Base-by-base conservation (phyloP, 1,284 basidiomycete species). In the Sphaerobolus stellatus region DNA sequence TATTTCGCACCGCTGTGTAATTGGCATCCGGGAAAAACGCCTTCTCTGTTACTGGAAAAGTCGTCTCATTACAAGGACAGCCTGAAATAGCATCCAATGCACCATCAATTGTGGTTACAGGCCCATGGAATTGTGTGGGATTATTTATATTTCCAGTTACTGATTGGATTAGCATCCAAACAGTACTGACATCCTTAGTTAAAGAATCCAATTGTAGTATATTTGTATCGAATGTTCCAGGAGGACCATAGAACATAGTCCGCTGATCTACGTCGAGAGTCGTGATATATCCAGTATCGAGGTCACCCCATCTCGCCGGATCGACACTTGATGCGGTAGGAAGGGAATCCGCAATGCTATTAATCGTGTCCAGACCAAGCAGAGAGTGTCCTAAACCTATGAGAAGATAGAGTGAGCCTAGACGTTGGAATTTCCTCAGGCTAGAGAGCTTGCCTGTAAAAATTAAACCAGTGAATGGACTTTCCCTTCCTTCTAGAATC, bases 51-150 rank as follows among this genome's bases (percentile, higher is more conserved):
- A n/a, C n/a, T n/a, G n/a, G n/a, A n/a, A n/a, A n/a, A n/a, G n/a
- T n/a, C n/a, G n/a, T n/a, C 36, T 4, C n/a, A 38, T 4, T 22
- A 38, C 36, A 38, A n/a, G 25, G 13, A 5, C 43, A 31, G 9
- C 43, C 31, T n/a, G n/a, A 20, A 31, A 45, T 13, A 31, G 51
- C 13, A 47, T 48, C 18, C 51, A 53, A 38, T 53, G 51, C 30
- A 28, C 16, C 29, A 43, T 9, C 44, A 7, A 53, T 27, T 16
- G 33, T 29, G 5, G 43, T 33, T 3, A 53, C 51, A 13, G 41
- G 41, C 5, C 27, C 43, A 18, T 14, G 40, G 31, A 18, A 53
- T 53, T 43, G 41, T 13, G 44, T 43, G n/a, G n/a, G n/a, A 2
- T 27, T 14, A 16, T n/a, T n/a, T n/a, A 28, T 29, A 22, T 53